These are phyloP conservation scores for Aspergillus japonicus DNA, from an alignment of 2,329 filamentous ascomycete genomes.

Conservation along the genomic window DNA sequence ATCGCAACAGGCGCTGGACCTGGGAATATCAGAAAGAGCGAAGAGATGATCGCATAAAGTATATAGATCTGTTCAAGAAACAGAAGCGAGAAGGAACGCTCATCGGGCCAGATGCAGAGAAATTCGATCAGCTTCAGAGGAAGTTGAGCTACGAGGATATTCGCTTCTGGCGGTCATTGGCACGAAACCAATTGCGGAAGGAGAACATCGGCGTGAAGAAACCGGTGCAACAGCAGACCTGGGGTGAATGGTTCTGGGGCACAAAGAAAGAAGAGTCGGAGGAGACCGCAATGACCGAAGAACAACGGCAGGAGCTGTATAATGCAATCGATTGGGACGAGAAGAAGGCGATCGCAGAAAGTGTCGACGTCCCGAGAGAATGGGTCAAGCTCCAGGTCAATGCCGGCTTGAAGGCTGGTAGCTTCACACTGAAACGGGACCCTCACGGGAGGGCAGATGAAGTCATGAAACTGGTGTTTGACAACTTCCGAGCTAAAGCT, in stretches of 20 bases:
- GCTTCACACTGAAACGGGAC: constrained; percentile 87
- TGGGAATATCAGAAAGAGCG: constrained; percentile 95
- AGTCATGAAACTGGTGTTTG: constrained; percentile 87
- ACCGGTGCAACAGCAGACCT: constrained; percentile 70
- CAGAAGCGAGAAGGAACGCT: constrained; percentile 72
- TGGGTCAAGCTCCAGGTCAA: constrained; percentile 91
- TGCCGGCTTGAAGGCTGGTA: constrained; percentile 88
- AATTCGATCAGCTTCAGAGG: constrained; percentile 74
- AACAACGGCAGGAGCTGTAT: constrained; percentile 94
- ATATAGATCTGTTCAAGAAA: constrained; percentile 96
- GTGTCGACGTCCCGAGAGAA: constrained; percentile 85
- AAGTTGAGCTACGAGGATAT: constrained; percentile 93
- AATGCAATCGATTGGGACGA: constrained; percentile 98
- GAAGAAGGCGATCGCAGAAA: constrained; percentile 82
- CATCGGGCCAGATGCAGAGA: constrained; percentile 66
- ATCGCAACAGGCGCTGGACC: constrained; percentile 87
- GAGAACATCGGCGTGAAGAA: constrained; percentile 90
- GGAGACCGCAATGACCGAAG: constrained; percentile 85
- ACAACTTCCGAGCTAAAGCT: constrained; percentile 87
- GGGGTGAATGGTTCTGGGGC: constrained; percentile 91
- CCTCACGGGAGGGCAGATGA: constrained; percentile 76
- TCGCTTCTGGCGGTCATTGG: constrained; percentile 93
- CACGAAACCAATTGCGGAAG: constrained; percentile 90
- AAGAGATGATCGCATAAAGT: constrained; percentile 80
- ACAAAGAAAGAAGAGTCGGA: constrained; percentile 70